Percentiles rank a stretch among this genome's conserved stretches.
Evolutionary conservation across 1,284 basidiomycete species (phyloP).

Genomic region (Ustilago trichophora): DNA sequence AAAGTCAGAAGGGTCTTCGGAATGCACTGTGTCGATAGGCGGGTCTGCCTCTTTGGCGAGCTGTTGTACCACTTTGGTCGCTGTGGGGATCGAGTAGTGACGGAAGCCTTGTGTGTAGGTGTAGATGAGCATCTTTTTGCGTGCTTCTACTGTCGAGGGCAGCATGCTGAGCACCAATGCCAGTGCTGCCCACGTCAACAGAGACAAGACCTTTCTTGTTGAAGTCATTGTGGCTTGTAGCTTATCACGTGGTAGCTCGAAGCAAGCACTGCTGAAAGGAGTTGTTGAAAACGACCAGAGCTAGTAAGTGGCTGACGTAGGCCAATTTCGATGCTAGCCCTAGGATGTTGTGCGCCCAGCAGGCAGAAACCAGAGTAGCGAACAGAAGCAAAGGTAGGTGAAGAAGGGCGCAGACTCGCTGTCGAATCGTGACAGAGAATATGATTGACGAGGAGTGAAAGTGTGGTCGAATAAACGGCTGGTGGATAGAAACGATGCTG

Average conservation of each 20-base stretch:
- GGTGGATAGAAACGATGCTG: no score
- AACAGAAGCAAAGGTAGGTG: no score
- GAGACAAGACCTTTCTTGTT: constrained; percentile 2
- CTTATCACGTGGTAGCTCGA: no score
- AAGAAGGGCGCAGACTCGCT: no score
- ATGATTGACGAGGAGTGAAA: neutral
- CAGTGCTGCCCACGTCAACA: constrained; percentile 11
- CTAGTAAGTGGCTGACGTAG: no score
- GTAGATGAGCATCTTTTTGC: constrained; percentile 53
- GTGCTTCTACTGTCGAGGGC: constrained; percentile 20
- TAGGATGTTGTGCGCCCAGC: no score
- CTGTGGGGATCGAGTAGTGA: constrained; percentile 53
- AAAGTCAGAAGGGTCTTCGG: constrained; percentile 46
- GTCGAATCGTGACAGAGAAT: no score
- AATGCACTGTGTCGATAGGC: constrained; percentile 40
- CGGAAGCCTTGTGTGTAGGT: constrained; percentile 50
- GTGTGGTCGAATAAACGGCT: no score
- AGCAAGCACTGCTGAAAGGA: no score
- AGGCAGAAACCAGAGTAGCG: no score
- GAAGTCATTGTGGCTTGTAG: constrained; percentile 1
- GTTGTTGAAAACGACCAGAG: no score
- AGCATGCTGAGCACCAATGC: constrained; percentile 12
- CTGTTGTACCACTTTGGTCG: constrained; percentile 42
- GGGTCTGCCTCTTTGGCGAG: constrained; percentile 37
- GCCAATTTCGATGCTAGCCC: no score